Conservation (phyloP, 2,329 filamentous ascomycete species). For the Aspergillus carbonarius region DNA sequence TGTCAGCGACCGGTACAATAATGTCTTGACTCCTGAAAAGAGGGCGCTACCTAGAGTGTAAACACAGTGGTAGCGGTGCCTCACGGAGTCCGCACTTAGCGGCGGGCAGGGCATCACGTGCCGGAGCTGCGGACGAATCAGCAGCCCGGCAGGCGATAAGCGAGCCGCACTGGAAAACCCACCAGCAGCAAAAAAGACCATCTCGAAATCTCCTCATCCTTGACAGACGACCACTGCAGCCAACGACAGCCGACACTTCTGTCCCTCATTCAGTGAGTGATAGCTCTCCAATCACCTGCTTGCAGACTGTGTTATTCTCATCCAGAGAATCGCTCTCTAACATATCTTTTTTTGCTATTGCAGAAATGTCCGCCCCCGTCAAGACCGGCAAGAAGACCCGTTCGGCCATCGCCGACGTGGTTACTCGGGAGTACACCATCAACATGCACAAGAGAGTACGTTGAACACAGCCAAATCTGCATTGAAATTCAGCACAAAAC, state of each 20-base stretch:
- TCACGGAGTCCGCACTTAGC: not conserved
- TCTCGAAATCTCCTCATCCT: conserved; percentile 26
- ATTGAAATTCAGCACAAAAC: not conserved
- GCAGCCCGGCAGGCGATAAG: conserved; percentile 26
- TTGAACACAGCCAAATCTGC: conserved; percentile 39
- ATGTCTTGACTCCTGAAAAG: not conserved
- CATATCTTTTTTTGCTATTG: conserved; percentile 18
- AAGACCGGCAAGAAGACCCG: conserved; percentile 72
- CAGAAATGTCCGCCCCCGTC: conserved; percentile 65
- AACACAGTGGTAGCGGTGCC: not conserved
- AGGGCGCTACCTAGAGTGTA: too few relatives aligned
- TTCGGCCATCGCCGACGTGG: conserved; percentile 98
- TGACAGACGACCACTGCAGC: conserved; percentile 38
- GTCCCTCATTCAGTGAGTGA: conserved; percentile 38
- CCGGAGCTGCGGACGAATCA: conserved; percentile 28
- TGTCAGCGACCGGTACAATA: not conserved
- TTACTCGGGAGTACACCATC: conserved; percentile 99
- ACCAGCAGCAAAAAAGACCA: conserved; percentile 26
- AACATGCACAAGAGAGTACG: conserved; percentile 99
- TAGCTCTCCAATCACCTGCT: not conserved
- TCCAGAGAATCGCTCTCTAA: not conserved
- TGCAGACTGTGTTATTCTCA: not conserved
- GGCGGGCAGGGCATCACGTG: conserved; percentile 8
- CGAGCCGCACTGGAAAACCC: conserved; percentile 40
- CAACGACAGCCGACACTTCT: conserved; percentile 38